Evolutionary conservation across 192 early-diverging fungal species (phyloP), one percentile per base, ranked within the genome.

Genomic region (Podila horticola): DNA sequence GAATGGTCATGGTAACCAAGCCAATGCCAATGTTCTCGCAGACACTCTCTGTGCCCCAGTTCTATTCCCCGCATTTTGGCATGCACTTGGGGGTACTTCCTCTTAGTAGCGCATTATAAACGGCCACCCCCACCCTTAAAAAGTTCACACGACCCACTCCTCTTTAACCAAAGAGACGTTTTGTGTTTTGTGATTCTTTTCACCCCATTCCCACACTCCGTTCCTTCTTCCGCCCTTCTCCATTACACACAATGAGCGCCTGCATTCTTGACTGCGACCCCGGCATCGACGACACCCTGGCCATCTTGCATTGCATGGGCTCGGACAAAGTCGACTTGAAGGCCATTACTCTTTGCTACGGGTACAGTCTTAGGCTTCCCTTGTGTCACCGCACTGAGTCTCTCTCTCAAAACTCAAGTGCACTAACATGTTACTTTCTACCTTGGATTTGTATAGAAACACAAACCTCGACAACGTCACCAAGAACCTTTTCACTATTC

Each of bases 271-370:
- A 83, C 57, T 75, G 73, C 45, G 81, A 83, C 62, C 81, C 81
- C 26, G 81, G 81, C 63, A 85, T 88, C 26, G 87, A 88, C 57
- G 87, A 88, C 70, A 82, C 81, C 59, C 55, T 88, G 26, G 87
- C 87, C 38, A 79, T 86, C 66, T 65, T 86, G 28, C 66, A 86
- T 70, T 83, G 84, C 28, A 74, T 86, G 61, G 75, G 71, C n/a
- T 83, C 87, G 5, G 79, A 79, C 38, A 82, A 83, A 50, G 51
- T 88, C 12, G 83, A 88, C 29, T 60, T 88, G 20, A 66, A 71
- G 29, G 87, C 87, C 17, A 81, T 88, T 48, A 88, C 87, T 5
- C 69, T 86, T 17, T 76, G 74, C 19, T 84, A 83, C 57, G 87
- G 87, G 52, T 63, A 22, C 20, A 6, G 22, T 30, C 31, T 24